Evolutionary conservation across 805 yeast genomes (phyloP).

Genomic region (Metschnikowia similis): DNA sequence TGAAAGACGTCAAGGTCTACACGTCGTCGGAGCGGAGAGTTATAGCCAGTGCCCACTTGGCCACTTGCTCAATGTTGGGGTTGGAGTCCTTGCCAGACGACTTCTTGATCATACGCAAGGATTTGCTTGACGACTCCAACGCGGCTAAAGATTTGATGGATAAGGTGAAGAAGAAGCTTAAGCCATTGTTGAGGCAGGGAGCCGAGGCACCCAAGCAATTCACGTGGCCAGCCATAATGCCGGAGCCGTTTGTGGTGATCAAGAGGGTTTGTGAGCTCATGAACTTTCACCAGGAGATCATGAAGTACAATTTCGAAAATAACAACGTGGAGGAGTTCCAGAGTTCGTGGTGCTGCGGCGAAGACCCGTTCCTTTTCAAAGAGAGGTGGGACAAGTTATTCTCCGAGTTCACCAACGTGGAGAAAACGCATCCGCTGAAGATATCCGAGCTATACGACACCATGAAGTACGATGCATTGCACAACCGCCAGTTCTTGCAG

Average conservation of each 20-base stretch:
- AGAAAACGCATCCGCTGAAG: slow-evolving; percentile 95
- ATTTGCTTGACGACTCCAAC: slow-evolving; percentile 89
- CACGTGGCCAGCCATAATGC: slow-evolving; percentile 98
- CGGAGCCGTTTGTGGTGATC: slow-evolving; percentile 92
- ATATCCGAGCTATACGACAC: slow-evolving; percentile 96
- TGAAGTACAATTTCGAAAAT: slow-evolving; percentile 73
- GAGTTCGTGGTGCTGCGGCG: slow-evolving; percentile 92
- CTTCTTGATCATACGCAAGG: slow-evolving; percentile 79
- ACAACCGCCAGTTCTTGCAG: slow-evolving; percentile 84
- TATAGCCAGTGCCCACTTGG: slow-evolving; percentile 83
- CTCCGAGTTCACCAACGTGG: slow-evolving; percentile 86
- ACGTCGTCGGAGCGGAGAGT: slow-evolving; percentile 96
- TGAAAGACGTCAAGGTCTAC: slow-evolving; percentile 79
- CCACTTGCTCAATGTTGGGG: slow-evolving; percentile 72
- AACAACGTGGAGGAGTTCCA: slow-evolving; percentile 68
- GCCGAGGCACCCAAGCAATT: slow-evolving; percentile 96
- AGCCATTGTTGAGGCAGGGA: slow-evolving; percentile 91
- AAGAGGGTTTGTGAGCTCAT: slow-evolving; percentile 91
- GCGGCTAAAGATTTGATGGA: slow-evolving; percentile 99
- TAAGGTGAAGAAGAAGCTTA: slow-evolving; percentile 91
- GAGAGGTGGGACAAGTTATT: slow-evolving; percentile 98
- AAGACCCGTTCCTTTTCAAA: slow-evolving; percentile 81
- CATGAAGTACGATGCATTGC: slow-evolving; percentile 97
- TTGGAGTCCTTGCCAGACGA: slow-evolving; percentile 66
- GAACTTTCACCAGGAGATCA: slow-evolving; percentile 82